Evolutionary conservation across 2,329 filamentous ascomycete species (phyloP).

Genomic region (Chaetomium sp.): DNA sequence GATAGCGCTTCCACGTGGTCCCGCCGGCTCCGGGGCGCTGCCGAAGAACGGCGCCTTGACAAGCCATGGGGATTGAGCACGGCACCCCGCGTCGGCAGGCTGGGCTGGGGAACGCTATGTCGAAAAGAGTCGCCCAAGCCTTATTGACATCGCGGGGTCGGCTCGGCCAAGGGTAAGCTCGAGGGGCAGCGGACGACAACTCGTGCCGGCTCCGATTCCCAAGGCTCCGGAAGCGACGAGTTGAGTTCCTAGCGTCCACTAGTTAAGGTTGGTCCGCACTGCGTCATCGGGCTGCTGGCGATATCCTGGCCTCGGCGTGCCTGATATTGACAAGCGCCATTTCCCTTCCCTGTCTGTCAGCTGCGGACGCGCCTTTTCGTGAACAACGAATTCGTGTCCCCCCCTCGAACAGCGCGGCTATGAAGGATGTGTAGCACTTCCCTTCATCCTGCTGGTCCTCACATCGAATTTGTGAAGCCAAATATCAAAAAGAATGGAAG

Average conservation of each 20-base stretch:
- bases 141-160: neutral
- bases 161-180: neutral
- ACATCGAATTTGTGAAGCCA: too few species aligned
- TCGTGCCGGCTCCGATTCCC: slow-evolving; percentile 4
- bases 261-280: too few species aligned
- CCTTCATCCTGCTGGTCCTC: too few species aligned
- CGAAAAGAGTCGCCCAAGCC: neutral
- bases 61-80: neutral
- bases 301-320: too few species aligned
- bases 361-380: too few species aligned
- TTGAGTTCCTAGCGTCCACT: neutral
- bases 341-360: too few species aligned
- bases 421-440: too few species aligned
- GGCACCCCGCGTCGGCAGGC: slow-evolving; percentile 1
- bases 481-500: neutral
- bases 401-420: too few species aligned
- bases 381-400: too few species aligned
- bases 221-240: neutral
- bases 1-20: slow-evolving; percentile 6
- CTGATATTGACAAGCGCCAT: too few species aligned
- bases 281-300: too few species aligned
- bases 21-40: slow-evolving; percentile 5
- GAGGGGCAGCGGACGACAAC: neutral
- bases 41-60: neutral
- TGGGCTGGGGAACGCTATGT: slow-evolving; percentile 6